A percentile compares a stretch with the other conserved stretches of the same genome.
phyloP scores from a whole-genome alignment of 768 basidiomycete genomes.

The Kwoniella dendrophila region DNA sequence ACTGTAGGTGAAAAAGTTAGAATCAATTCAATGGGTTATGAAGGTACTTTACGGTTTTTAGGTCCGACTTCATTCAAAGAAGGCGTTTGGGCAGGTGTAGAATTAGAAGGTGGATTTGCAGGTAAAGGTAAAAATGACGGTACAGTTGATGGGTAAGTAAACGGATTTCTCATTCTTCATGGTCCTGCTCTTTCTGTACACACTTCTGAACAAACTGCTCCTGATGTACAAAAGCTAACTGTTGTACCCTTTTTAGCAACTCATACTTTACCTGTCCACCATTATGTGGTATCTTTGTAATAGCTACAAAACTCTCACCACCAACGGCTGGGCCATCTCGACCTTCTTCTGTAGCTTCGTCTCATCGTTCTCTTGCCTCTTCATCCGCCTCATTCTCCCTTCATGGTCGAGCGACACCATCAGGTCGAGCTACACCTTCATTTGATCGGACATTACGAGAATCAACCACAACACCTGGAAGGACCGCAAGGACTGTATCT shows the following conservation, averaged over 20 bases:
- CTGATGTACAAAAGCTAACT: slow-evolving; percentile 19
- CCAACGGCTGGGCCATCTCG: slow-evolving; percentile 71
- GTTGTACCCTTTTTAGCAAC: slow-evolving; percentile 60
- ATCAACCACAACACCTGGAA: slow-evolving; percentile 26
- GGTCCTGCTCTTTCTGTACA: not conserved
- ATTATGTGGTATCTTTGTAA: slow-evolving; percentile 88
- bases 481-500: slow-evolving; percentile 9
- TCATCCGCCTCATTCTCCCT: slow-evolving; percentile 28
- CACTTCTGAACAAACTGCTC: not conserved
- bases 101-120: slow-evolving; percentile 77
- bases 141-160: slow-evolving; percentile 72
- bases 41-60: slow-evolving; percentile 76
- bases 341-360: slow-evolving; percentile 79
- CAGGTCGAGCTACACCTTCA: slow-evolving; percentile 48
- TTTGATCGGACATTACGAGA: slow-evolving; percentile 24
- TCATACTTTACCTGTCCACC: slow-evolving; percentile 84
- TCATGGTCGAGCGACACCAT: slow-evolving; percentile 60
- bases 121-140: slow-evolving; percentile 97
- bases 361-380: slow-evolving; percentile 57
- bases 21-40: slow-evolving; percentile 81
- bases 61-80: slow-evolving; percentile 86
- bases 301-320: slow-evolving; percentile 74
- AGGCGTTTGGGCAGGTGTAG: slow-evolving; percentile 91
- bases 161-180: not conserved
- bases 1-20: slow-evolving; percentile 79